phyloP scores from a whole-genome alignment of 768 basidiomycete species.

The Pisolithus marmoratus region DNA sequence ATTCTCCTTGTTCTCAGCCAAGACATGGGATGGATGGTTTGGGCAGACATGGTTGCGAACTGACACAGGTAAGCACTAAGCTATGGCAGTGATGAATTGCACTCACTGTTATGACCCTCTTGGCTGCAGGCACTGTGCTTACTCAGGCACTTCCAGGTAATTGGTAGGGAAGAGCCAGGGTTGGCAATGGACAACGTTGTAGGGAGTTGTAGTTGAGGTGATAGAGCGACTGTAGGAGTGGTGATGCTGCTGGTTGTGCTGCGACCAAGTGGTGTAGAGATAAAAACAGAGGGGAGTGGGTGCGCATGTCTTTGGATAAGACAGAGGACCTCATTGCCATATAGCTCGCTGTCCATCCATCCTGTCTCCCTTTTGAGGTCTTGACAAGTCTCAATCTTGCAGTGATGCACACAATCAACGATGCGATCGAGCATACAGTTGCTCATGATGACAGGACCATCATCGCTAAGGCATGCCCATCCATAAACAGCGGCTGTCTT shows the following conservation, averaged over 20 bases:
- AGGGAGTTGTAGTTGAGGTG: no score
- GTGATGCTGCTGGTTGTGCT: neutral
- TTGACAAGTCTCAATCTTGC: no score
- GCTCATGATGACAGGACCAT: no score
- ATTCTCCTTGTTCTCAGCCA: no score
- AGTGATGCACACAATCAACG: slow-evolving; percentile 18
- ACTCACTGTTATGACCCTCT: slow-evolving; percentile 6
- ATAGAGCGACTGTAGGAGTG: neutral
- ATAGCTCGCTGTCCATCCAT: slow-evolving; percentile 5
- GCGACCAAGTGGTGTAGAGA: neutral
- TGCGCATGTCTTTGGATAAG: neutral
- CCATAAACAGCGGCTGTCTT: slow-evolving; percentile 5
- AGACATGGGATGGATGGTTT: no score
- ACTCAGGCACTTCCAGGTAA: neutral
- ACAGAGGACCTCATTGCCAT: neutral
- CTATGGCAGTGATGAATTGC: no score
- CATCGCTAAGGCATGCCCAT: neutral
- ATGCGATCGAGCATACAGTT: slow-evolving; percentile 14
- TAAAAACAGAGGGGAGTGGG: neutral
- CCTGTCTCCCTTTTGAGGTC: no score
- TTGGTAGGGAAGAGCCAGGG: neutral
- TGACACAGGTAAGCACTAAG: no score
- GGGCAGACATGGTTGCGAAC: no score
- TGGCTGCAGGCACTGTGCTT: slow-evolving; percentile 3
- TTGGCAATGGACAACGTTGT: neutral